Base-by-base conservation (phyloP, 1,284 basidiomycete species). In the Ustilago crameri region DNA sequence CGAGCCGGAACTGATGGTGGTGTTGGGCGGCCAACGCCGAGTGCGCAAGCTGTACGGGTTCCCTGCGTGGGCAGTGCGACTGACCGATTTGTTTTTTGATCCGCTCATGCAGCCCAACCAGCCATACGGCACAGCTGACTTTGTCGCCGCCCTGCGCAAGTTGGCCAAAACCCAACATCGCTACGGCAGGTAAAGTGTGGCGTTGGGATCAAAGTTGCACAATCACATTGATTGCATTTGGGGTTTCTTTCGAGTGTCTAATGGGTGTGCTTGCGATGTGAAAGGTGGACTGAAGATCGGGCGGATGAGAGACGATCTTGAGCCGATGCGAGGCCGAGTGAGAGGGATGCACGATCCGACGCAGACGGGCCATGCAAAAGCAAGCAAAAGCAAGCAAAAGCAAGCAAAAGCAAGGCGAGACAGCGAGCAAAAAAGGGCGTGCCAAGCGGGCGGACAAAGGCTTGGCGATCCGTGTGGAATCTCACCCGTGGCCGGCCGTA, bases 81-180 rank as follows among this genome's bases (percentile, higher is more conserved):
- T 71, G n/a, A 47, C 57, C 15, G 68, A 71, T 55, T 44, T 71
- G 27, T 66, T 71, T 27, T 66, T 51, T 37, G 68, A 71, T 44
- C n/a, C 50, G 2, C 10, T 20, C 10, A 27, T 50, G 27, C 48
- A 40, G 9, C 30, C 37, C 10, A 24, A 34, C n/a, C 12, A 15
- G 15, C n/a, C 47, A 2, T 71, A 65, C 35, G 41, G 38, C 1
- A 20, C 27, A 0, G n/a, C 18, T 7, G 58, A 71, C 41, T 71
- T 61, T 50, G 54, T 62, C 2, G 46, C 35, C 3, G 68, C 68
- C 5, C n/a, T 71, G 17, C n/a, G 20, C 10, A 71, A 71, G 46
- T 35, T 61, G 43, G 53, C 42, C 2, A 54, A 44, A 44, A 52
- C 48, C 7, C 58, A 71, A 53, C 68, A 71, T 38, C 32, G 68